Evolutionary conservation across 2,329 filamentous ascomycete genomes (phyloP).

Genomic region (Diaporthe capsici): DNA sequence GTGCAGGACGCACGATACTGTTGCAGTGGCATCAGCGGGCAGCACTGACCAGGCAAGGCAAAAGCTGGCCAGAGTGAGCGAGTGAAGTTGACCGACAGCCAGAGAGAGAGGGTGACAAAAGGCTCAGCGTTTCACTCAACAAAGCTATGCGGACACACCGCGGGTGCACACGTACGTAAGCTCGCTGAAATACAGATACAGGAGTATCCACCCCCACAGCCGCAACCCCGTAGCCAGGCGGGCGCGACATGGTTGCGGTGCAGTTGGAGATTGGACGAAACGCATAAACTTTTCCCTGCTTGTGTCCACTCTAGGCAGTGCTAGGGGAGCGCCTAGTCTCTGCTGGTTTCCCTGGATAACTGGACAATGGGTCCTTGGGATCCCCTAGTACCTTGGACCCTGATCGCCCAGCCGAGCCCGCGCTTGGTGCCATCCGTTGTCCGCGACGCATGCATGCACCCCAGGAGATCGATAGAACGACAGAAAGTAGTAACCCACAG

Average conservation of each 20-base stretch:
- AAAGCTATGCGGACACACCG: conserved; percentile 27
- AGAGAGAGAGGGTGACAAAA: background rate
- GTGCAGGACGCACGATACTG: conserved; percentile 27
- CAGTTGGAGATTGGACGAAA: conserved; percentile 16
- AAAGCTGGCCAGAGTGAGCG: background rate
- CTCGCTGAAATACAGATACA: conserved; percentile 14
- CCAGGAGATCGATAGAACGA: background rate
- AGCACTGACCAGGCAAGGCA: background rate
- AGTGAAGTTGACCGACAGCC: background rate
- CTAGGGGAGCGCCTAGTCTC: background rate
- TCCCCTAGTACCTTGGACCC: conserved; percentile 14
- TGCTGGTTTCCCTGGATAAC: background rate
- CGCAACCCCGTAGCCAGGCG: background rate
- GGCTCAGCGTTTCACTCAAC: conserved; percentile 33
- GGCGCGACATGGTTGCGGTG: background rate
- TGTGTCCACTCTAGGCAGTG: background rate
- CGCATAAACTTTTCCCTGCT: conserved; percentile 23
- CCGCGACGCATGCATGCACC: conserved; percentile 18
- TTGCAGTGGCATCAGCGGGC: background rate
- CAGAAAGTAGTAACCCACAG: background rate
- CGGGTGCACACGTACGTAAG: conserved; percentile 18
- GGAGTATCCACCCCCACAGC: conserved; percentile 2
- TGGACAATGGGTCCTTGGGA: background rate
- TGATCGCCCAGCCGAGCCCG: conserved; percentile 31
- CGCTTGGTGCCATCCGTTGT: conserved; percentile 26